A percentile compares a stretch with the other conserved stretches of the same genome.
These are phyloP conservation scores for Stephania cephalantha DNA, from an alignment of 164 flowering plant genomes.

Conservation along the genomic window DNA sequence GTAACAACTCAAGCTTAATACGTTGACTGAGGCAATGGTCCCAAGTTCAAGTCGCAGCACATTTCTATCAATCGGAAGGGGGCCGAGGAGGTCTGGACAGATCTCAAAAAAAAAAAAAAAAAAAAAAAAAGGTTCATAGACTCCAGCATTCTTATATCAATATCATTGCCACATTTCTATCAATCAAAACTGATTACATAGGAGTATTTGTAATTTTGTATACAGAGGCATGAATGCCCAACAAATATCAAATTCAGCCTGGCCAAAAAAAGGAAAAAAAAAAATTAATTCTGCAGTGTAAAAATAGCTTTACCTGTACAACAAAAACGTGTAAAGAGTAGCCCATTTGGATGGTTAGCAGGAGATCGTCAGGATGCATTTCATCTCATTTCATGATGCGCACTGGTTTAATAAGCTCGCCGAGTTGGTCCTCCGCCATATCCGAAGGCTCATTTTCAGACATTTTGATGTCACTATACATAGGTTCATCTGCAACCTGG, in stretches of 20 bases:
- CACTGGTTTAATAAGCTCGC: conserved; percentile 47
- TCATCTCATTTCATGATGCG: conserved; percentile 26
- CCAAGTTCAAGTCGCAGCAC: no score
- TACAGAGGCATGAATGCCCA: not conserved
- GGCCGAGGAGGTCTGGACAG: no score
- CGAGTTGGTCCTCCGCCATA: conserved; percentile 29
- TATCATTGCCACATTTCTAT: not conserved
- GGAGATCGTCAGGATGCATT: not conserved
- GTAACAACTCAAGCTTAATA: no score
- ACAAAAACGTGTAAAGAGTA: not conserved
- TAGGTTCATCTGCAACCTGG: conserved; percentile 15
- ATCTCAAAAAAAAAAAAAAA: no score
- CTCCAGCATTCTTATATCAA: not conserved
- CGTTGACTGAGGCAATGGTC: no score
- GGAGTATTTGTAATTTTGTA: not conserved
- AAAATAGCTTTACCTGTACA: not conserved
- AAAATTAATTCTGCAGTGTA: not conserved
- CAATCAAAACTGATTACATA: not conserved
- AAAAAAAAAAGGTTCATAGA: no score
- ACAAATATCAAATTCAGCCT: not conserved
- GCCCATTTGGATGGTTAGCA: not conserved
- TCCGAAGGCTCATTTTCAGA: conserved; percentile 21
- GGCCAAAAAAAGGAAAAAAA: not conserved
- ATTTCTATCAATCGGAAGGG: no score
- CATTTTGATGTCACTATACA: conserved; percentile 11